Base-by-base conservation (phyloP, 2,329 filamentous ascomycete genomes). In the Paraconiothyrium brasiliense region DNA sequence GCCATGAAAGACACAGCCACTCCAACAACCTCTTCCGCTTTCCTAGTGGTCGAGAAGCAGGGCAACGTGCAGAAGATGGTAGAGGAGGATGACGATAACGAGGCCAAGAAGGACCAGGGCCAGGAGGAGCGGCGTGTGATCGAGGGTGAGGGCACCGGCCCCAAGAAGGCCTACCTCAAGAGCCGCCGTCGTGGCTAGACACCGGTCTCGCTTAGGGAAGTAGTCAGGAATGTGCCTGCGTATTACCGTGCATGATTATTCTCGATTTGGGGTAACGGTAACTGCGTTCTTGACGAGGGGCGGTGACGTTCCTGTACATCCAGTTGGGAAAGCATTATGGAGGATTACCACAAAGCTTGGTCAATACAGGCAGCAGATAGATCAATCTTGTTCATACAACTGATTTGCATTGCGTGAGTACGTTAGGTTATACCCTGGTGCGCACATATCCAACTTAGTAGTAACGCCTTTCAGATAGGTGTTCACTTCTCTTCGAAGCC, bases 401-500 rank as follows among this genome's bases (percentile, higher is more conserved):
- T 11, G 6, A 13, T 10, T 46, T 46, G 43, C 43, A 24, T 24
- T 46, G 43, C 20, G 24, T 50, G 27, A 10, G 27, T 30, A 30
- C 27, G 2, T 30, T 30, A 30, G 27, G 2, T 4, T 30, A 4
- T 30, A 30, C 27, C 6, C 27, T 6, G 6, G 27, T 30, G 27
- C 27, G 27, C 27, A 30, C 4, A 4, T 30, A 20, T 14, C 48
- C 13, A 34, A 32, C 14, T 14, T 4, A 52, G 14, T 30, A 32
- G 6, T 13, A 32, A 7, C 24, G n/a, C 35, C 35, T 9, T n/a
- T 44, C 0, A 32, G 11, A 30, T 32, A 22, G 16, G 30, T 54
- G 9, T 27, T 47, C n/a, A 37, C 20, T 37, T 50, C 34, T 50
- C 44, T 13, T 41, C 47, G 22, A 50, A n/a, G 11, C 44, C 55